phyloP scores from a whole-genome alignment of 2,329 filamentous ascomycete genomes.

The Colletotrichum chlorophyti region DNA sequence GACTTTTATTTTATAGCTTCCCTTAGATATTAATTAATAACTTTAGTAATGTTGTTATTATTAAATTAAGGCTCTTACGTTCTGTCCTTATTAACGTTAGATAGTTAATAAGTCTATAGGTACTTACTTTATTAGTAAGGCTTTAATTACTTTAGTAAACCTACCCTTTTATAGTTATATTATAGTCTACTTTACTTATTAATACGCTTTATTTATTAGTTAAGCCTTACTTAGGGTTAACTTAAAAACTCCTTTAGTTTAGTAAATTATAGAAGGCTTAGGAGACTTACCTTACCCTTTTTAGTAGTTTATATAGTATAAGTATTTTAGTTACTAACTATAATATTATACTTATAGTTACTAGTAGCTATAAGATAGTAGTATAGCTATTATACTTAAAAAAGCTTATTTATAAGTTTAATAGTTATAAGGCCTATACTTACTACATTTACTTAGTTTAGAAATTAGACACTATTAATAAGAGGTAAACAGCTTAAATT shows the following conservation, averaged over 20 bases:
- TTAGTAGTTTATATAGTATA: constrained; percentile 40
- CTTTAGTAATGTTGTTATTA: background rate
- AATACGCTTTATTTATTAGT: background rate
- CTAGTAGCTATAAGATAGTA: constrained; percentile 42
- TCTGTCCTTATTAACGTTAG: background rate
- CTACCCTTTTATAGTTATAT: background rate
- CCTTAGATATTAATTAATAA: background rate
- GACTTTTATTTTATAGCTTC: background rate
- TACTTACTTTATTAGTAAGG: background rate
- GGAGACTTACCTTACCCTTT: constrained; percentile 32
- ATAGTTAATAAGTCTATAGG: background rate
- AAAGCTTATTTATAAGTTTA: constrained; percentile 42
- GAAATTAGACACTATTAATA: constrained; percentile 33
- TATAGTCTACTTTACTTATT: background rate
- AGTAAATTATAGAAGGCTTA: background rate
- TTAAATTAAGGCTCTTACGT: background rate
- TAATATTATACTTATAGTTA: constrained; percentile 40
- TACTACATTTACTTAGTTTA: constrained; percentile 35
- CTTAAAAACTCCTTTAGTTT: background rate
- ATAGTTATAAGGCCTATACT: constrained; percentile 35
- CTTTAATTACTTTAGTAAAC: background rate
- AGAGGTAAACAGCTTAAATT: background rate
- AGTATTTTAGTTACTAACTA: constrained; percentile 36
- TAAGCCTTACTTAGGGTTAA: background rate
- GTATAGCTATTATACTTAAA: constrained; percentile 42